These are phyloP conservation scores for Aegilops speltoides DNA, from an alignment of 176 grass and related monocot species.

Conservation along the genomic window DNA sequence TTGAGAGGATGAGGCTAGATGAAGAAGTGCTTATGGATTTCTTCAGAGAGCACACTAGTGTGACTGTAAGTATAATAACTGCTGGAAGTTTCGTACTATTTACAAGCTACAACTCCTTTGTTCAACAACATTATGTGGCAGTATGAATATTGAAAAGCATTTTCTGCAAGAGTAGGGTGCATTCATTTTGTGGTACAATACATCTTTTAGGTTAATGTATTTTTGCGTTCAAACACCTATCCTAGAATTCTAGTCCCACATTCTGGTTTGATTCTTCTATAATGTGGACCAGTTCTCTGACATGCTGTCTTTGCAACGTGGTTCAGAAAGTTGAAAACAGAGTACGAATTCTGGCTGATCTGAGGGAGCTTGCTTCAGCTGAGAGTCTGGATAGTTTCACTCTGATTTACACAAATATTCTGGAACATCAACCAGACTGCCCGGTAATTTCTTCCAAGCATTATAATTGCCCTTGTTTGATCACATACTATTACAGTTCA, in stretches of 20 bases:
- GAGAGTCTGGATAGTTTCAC: conserved; percentile 98
- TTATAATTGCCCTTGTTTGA: conserved; percentile 8
- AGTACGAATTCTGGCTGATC: conserved; percentile 90
- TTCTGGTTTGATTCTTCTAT: neutral
- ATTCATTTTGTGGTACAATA: conserved; percentile 20
- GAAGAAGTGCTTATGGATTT: conserved; percentile 99
- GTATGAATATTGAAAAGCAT: conserved; percentile 12
- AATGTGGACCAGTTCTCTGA: conserved; percentile 26
- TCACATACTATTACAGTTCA: neutral
- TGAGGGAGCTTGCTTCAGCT: conserved; percentile 96
- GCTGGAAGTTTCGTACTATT: conserved; percentile 26
- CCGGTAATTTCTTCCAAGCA: conserved; percentile 60
- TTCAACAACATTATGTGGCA: neutral
- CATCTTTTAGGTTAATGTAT: neutral
- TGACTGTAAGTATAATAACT: conserved; percentile 73
- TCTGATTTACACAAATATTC: conserved; percentile 95
- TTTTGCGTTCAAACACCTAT: conserved; percentile 2
- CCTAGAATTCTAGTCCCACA: neutral
- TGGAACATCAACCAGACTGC: conserved; percentile 99
- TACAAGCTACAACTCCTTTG: neutral
- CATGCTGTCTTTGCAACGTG: conserved; percentile 12
- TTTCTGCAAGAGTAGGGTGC: neutral
- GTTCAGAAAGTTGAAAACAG: conserved; percentile 98
- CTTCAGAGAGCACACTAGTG: conserved; percentile 84
- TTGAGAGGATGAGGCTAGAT: conserved; percentile 93